Evolutionary conservation across 768 basidiomycete species (phyloP).

Genomic region (Phanerochaete sordida): DNA sequence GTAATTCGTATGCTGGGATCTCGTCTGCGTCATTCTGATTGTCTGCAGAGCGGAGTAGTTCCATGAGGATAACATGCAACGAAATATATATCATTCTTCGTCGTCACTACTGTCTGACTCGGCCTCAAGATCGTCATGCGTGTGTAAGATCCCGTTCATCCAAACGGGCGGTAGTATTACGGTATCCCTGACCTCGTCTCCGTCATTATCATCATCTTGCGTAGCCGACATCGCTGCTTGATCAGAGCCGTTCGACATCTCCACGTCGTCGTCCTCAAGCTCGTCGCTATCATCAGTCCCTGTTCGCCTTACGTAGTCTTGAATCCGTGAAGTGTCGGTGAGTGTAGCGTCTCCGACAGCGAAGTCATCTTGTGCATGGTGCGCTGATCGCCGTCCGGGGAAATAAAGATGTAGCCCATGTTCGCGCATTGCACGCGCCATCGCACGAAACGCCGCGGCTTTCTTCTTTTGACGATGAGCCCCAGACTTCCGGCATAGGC

Average conservation of each 20-base stretch:
- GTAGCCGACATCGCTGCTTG: too few species aligned
- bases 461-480: slow-evolving; percentile 2
- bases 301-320: not conserved
- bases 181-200: not conserved
- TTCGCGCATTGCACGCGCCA: not conserved
- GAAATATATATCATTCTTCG: too few species aligned
- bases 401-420: not conserved
- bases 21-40: too few species aligned
- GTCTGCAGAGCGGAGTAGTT: too few species aligned
- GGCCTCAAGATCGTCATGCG: too few species aligned
- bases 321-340: not conserved
- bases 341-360: not conserved
- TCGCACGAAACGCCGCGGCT: not conserved
- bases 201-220: not conserved
- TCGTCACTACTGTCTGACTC: too few species aligned
- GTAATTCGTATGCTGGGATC: too few species aligned
- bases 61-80: too few species aligned
- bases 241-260: not conserved
- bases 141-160: not conserved
- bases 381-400: not conserved
- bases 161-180: not conserved
- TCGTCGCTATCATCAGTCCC: not conserved
- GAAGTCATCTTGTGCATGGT: slow-evolving; percentile 1
- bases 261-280: not conserved
- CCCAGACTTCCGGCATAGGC: not conserved